Percentiles rank a stretch among this genome's conserved stretches.
Conservation (phyloP, 129 eudicot species). For the Arctium minus region DNA sequence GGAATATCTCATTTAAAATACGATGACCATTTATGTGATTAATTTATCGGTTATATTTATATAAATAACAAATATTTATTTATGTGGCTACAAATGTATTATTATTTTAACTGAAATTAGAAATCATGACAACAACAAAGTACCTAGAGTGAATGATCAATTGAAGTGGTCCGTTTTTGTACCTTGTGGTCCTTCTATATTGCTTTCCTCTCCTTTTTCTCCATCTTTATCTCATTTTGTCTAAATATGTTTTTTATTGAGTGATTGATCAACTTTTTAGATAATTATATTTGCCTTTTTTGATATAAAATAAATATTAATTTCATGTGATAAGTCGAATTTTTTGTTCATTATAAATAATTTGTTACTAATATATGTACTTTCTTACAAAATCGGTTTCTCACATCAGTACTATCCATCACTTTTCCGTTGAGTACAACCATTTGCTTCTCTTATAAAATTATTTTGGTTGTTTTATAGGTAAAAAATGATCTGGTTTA, state of each 20-base stretch:
- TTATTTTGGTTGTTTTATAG: not conserved
- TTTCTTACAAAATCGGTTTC: not conserved
- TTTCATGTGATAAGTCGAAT: not conserved
- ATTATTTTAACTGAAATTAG: not conserved
- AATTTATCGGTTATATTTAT: not conserved
- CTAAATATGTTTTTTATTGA: too few relatives aligned
- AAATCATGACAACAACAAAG: not conserved
- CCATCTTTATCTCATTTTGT: not conserved
- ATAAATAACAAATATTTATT: not conserved
- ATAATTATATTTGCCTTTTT: not conserved
- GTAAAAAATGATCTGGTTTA: not conserved
- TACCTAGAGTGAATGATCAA: constrained; percentile 3
- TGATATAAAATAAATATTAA: not conserved
- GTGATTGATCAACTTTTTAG: not conserved
- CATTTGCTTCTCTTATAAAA: too few relatives aligned
- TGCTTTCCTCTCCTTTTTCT: not conserved
- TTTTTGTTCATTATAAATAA: too few relatives aligned
- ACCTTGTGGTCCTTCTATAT: constrained; percentile 14
- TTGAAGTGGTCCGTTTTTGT: constrained; percentile 12
- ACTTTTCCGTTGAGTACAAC: too few relatives aligned
- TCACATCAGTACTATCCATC: not conserved
- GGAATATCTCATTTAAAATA: not conserved
- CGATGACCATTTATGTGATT: not conserved
- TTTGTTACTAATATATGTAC: not conserved
- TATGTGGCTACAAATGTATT: not conserved